phyloP scores from a whole-genome alignment of 2,329 filamentous ascomycete genomes.

The Colletotrichum camelliae region DNA sequence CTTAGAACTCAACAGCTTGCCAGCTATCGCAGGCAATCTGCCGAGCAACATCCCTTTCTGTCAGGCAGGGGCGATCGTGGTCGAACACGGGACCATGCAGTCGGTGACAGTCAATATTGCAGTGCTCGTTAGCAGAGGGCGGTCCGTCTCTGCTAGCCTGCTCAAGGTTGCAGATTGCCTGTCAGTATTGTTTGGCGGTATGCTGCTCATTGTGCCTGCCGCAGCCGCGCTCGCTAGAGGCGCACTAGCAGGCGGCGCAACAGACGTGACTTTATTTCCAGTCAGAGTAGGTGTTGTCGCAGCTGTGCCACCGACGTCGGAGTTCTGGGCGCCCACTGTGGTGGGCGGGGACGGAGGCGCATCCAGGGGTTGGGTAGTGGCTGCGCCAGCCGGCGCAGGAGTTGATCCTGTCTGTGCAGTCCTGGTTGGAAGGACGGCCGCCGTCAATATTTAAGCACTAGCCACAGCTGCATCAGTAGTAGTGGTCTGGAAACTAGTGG shows the following conservation, averaged over 20 bases:
- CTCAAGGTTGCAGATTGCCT: neutral
- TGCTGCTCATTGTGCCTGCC: neutral
- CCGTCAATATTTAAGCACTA: neutral
- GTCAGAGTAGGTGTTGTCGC: neutral
- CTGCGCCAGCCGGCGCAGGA: neutral
- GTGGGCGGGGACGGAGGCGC: neutral
- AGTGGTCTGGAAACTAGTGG: neutral
- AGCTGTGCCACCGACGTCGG: neutral
- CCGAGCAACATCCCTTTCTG: neutral
- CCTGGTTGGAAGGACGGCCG: neutral
- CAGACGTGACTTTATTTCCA: neutral
- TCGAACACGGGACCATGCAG: neutral
- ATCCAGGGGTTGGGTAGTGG: neutral
- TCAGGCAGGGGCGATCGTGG: neutral
- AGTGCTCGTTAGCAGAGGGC: neutral
- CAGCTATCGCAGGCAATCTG: neutral
- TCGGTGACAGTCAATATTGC: neutral
- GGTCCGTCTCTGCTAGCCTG: neutral
- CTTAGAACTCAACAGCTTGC: neutral
- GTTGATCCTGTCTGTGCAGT: neutral
- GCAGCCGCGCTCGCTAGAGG: neutral
- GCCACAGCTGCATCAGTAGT: neutral
- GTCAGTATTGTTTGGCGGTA: neutral
- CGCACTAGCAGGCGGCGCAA: neutral
- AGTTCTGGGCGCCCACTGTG: neutral